Percentiles rank a stretch among this genome's conserved stretches.
phyloP scores from a whole-genome alignment of 177 flowering plant species.

The Tripterygium wilfordii region DNA sequence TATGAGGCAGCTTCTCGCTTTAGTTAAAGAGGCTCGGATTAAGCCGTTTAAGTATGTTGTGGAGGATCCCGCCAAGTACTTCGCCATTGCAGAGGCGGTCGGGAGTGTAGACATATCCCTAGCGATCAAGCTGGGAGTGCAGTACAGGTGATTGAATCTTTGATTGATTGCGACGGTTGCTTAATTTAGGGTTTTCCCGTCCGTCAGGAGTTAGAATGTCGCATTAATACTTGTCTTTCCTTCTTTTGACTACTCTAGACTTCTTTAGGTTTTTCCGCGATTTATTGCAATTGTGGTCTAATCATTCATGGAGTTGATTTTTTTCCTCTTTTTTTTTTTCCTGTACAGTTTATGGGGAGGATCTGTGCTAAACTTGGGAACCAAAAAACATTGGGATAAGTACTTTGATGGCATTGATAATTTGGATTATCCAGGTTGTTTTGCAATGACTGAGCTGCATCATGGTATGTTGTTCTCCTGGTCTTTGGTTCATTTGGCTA shows the following conservation, averaged over 20 bases:
- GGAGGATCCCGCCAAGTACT: constrained; percentile 80
- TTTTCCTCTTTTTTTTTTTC: background rate
- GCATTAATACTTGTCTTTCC: background rate
- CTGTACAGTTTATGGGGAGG: constrained; percentile 95
- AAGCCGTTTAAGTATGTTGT: constrained; percentile 50
- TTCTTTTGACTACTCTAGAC: no score
- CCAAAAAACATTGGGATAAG: constrained; percentile 81
- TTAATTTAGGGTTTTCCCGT: no score
- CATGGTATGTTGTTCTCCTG: constrained; percentile 48
- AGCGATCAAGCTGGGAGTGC: constrained; percentile 86
- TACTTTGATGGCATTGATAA: constrained; percentile 79
- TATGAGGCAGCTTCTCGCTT: constrained; percentile 63
- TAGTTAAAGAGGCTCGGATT: constrained; percentile 77
- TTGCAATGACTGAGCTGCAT: constrained; percentile 99
- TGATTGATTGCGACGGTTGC: no score
- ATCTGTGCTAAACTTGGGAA: constrained; percentile 81
- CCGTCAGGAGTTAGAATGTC: no score
- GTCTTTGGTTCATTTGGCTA: background rate
- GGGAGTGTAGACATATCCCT: constrained; percentile 88
- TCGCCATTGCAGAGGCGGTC: constrained; percentile 75
- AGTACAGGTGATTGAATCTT: constrained; percentile 68
- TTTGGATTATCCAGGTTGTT: constrained; percentile 85
- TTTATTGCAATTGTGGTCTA: background rate
- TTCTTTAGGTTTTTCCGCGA: no score
- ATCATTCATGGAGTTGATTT: background rate